A percentile compares a stretch with the other conserved stretches of the same genome.
Conservation (phyloP, 306 rosid species). For the Gastrolobium villosum region DNA sequence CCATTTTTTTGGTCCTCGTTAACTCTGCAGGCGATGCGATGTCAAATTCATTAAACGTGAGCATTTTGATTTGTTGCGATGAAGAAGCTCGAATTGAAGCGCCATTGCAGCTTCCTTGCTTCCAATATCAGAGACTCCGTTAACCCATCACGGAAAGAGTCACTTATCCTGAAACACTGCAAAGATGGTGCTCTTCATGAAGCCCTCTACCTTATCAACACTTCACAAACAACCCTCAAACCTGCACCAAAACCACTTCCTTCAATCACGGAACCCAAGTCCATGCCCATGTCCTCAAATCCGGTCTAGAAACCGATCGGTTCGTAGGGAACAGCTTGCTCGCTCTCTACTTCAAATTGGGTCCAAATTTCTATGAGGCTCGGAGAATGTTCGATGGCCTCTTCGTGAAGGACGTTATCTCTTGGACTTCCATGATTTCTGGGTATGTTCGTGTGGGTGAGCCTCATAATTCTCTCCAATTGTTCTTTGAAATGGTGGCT, state of each 20-base stretch:
- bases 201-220: slow-evolving; percentile 61
- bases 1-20: too few species aligned
- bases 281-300: slow-evolving; percentile 75
- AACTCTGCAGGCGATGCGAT: too few species aligned
- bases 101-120: slow-evolving; percentile 62
- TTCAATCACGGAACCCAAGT: slow-evolving; percentile 67
- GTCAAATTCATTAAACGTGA: too few species aligned
- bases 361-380: slow-evolving; percentile 58
- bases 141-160: slow-evolving; percentile 43
- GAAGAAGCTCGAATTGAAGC: slow-evolving; percentile 57
- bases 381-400: slow-evolving; percentile 68
- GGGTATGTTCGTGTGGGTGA: slow-evolving; percentile 65
- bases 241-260: slow-evolving; percentile 59
- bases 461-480: slow-evolving; percentile 49
- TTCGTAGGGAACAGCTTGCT: slow-evolving; percentile 87
- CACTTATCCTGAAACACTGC: slow-evolving; percentile 62
- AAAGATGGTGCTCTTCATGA: slow-evolving; percentile 54
- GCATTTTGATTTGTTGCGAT: slow-evolving; percentile 20
- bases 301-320: slow-evolving; percentile 75
- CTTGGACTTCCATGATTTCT: slow-evolving; percentile 86
- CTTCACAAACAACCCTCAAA: slow-evolving; percentile 33
- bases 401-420: slow-evolving; percentile 70
- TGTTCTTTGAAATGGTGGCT: slow-evolving; percentile 67
- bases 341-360: slow-evolving; percentile 75
- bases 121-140: background rate